phyloP scores from a whole-genome alignment of 768 basidiomycete species.

The Auriculariales sp. region DNA sequence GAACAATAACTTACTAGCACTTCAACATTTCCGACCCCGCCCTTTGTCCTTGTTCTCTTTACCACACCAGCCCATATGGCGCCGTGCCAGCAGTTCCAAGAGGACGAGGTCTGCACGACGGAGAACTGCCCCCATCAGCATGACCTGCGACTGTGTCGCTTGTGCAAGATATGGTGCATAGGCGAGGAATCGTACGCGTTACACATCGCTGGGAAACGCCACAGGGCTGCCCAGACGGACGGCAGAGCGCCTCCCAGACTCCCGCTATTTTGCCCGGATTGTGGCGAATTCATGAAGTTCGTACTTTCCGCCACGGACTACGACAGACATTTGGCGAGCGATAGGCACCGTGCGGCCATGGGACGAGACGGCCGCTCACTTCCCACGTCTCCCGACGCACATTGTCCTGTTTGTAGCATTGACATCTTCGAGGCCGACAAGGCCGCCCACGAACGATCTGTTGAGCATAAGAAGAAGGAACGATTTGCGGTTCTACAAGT shows the following conservation, averaged over 20 bases:
- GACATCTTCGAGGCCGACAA: background rate
- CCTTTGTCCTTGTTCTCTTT: no score
- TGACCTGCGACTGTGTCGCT: background rate
- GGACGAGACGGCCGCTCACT: background rate
- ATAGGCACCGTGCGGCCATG: background rate
- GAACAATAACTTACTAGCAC: no score
- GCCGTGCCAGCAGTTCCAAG: background rate
- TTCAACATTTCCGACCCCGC: no score
- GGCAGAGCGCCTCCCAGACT: background rate
- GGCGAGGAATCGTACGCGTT: background rate
- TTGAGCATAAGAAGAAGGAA: constrained; percentile 23
- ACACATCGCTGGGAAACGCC: background rate
- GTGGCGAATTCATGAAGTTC: background rate
- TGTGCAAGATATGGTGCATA: background rate
- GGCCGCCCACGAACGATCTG: background rate
- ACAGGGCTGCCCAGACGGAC: background rate
- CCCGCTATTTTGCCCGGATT: background rate
- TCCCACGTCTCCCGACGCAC: background rate
- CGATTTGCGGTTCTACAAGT: constrained; percentile 24
- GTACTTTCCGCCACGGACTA: background rate
- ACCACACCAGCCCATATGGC: no score
- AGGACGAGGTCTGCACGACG: background rate
- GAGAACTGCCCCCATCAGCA: background rate
- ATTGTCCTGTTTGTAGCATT: constrained; percentile 1
- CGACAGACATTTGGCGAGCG: background rate